Evolutionary conservation across 352 stramenopile genomes (phyloP), one percentile per base, ranked within the genome.

Genomic region (Pythium oligandrum): DNA sequence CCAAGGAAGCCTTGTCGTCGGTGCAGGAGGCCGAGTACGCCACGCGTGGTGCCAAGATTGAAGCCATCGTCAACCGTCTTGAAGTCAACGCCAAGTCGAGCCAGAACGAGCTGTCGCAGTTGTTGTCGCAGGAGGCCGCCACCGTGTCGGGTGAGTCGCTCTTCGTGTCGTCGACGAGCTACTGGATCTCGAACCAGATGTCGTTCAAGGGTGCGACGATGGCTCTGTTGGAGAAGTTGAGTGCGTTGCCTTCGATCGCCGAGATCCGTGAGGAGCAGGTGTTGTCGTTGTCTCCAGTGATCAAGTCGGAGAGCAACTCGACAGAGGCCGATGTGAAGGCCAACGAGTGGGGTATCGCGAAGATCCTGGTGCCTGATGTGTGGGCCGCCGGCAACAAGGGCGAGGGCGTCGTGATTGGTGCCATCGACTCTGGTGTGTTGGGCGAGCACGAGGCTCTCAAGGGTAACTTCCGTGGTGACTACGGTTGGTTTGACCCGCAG

Each of bases 401-500:
- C 26, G 40, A 62, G 31, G 54, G 45, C 6, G 44, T 68, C 30
- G 53, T 73, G 11, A 40, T 73, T 7, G 64, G 51, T 4, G 55
- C 35, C 48, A 73, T 73, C 31, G 64, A 73, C 42, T 61, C 44
- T 2, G 64, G 64, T 26, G 64, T 43, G n/a, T 51, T 39, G 9
- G 34, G 40, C 52, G 62, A 59, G 3, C 55, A 73, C 48, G 26
- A 66, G 45, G 30, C 55, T 3, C 48, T 73, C 34, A 54, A 63
- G 42, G 43, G 35, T 45, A 68, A 52, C 51, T 64, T 64, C 11
- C 59, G 47, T 43, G 17, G 26, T 12, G 33, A 61, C 34, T 63
- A 66, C 38, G 54, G 54, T 31, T 73, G 64, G 64, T 70, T 57
- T 47, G 62, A 56, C 31, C 61, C 64, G 9, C 43, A 54, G 40